Evolutionary conservation across 371 early-diverging fungal species (phyloP), one percentile per base, ranked within the genome.

Genomic region (Mortierella sp.): DNA sequence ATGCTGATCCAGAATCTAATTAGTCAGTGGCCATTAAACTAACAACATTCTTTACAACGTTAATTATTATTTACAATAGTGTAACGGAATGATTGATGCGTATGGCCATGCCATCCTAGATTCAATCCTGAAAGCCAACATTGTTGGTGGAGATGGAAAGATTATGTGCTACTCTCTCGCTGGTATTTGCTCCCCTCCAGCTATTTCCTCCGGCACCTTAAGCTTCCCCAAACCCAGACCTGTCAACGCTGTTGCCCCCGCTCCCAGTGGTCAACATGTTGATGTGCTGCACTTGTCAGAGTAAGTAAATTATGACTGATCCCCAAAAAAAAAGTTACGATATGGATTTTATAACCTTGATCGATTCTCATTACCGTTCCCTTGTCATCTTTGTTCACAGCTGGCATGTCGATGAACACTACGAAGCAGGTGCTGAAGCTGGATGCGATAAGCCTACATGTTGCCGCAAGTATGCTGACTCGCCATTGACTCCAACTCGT

Each of bases 351-450:
- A 32, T 40, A 19, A 32, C 35, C 32, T 40, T 43, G 17, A 12
- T 15, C 34, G 47, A 15, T 26, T n/a, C n/a, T n/a, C n/a, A 32
- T 8, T 60, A 22, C n/a, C 54, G 3, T 29, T 8, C 12, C 10
- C 19, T 47, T 35, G 35, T 17, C 9, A 15, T 26, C 8, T 19
- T n/a, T n/a, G n/a, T n/a, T n/a, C n/a, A n/a, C 43, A 74, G 75
- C 83, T 89, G 89, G 89, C 91, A 90, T 67, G 83, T 89, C 29
- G 91, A 90, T 65, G 85, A 86, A 15, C 64, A 83, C 10, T 90
- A 89, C 51, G 77, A 82, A 34, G 83, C 83, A 57, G 89, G 89
- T 37, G 53, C 90, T 8, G 91, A 90, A 53, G 86, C 78, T 7
- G 62, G 62, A 1, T 90, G 91, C 63, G 73, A 71, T 65, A 87